Evolutionary conservation across 192 early-diverging fungal genomes (phyloP).

Genomic region (Backusella psychrophila): DNA sequence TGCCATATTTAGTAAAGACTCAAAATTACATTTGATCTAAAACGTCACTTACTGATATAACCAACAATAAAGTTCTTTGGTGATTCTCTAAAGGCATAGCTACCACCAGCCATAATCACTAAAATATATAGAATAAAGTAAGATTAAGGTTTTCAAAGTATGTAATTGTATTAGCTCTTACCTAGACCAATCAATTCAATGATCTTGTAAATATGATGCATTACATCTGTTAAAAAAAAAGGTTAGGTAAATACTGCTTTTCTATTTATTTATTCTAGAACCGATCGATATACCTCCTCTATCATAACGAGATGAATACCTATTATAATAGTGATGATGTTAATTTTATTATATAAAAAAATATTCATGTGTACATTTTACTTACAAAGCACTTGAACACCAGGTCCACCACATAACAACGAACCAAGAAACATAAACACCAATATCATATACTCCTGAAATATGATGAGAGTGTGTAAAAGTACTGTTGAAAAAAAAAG

Average conservation of each 20-base stretch:
- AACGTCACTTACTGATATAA: constrained; percentile 27
- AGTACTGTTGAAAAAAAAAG: constrained; percentile 16
- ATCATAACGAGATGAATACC: constrained; percentile 35
- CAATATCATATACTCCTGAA: constrained; percentile 24
- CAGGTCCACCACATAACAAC: constrained; percentile 42
- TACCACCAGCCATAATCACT: constrained; percentile 34
- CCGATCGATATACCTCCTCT: constrained; percentile 11
- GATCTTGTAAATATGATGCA: constrained; percentile 37
- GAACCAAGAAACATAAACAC: constrained; percentile 36
- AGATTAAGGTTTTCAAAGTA: neutral
- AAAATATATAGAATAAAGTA: neutral
- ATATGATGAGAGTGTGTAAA: constrained; percentile 51
- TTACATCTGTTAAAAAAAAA: constrained; percentile 25
- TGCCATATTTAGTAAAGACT: neutral
- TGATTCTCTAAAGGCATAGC: constrained; percentile 1
- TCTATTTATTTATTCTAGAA: neutral
- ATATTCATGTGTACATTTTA: neutral
- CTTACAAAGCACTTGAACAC: constrained; percentile 38
- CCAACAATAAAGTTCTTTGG: constrained; percentile 29
- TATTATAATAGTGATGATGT: neutral
- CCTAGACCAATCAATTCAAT: constrained; percentile 31
- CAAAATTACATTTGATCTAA: neutral
- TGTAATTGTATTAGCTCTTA: neutral
- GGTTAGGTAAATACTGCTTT: neutral
- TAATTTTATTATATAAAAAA: neutral